Percentiles rank a stretch among this genome's conserved stretches.
These are phyloP conservation scores for Cephalotrichum gorgonifer DNA, from an alignment of 2,329 filamentous ascomycete species.

Conservation along the genomic window DNA sequence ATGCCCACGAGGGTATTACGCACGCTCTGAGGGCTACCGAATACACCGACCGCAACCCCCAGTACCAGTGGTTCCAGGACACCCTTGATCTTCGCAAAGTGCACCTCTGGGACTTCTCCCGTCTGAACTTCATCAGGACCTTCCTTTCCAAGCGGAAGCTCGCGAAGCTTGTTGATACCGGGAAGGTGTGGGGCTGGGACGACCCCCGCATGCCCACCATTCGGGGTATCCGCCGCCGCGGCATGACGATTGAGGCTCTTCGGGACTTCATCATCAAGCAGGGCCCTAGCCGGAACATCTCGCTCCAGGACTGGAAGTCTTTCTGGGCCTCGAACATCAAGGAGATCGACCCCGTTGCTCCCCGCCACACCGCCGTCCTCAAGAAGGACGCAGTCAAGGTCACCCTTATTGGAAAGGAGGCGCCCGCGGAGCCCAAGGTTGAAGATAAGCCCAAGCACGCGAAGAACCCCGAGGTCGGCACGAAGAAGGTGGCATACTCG, in stretches of 20 bases:
- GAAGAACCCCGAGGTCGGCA: slow-evolving; percentile 79
- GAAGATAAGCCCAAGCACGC: slow-evolving; percentile 78
- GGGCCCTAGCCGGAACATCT: slow-evolving; percentile 74
- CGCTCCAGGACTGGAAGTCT: slow-evolving; percentile 72
- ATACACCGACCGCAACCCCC: slow-evolving; percentile 78
- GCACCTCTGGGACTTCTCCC: slow-evolving; percentile 76
- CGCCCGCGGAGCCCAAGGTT: slow-evolving; percentile 48
- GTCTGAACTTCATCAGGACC: slow-evolving; percentile 75
- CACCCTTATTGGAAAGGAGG: slow-evolving; percentile 57
- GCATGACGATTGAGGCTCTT: slow-evolving; percentile 69
- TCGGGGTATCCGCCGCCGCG: slow-evolving; percentile 65
- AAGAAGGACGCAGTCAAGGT: slow-evolving; percentile 63
- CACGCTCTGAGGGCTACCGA: slow-evolving; percentile 77
- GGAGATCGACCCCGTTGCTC: slow-evolving; percentile 67
- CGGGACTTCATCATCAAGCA: slow-evolving; percentile 79
- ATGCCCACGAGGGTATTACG: slow-evolving; percentile 71
- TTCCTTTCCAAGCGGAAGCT: slow-evolving; percentile 81
- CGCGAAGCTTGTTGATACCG: slow-evolving; percentile 68
- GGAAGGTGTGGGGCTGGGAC: slow-evolving; percentile 74
- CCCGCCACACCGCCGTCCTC: slow-evolving; percentile 63
- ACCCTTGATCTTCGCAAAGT: slow-evolving; percentile 65
- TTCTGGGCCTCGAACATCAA: slow-evolving; percentile 72
- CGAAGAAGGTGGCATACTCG: slow-evolving; percentile 76
- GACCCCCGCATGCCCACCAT: slow-evolving; percentile 81
- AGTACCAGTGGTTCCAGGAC: slow-evolving; percentile 79